Base-by-base conservation (phyloP, 495 filamentous ascomycete species). In the Aspergillus cristatus region DNA sequence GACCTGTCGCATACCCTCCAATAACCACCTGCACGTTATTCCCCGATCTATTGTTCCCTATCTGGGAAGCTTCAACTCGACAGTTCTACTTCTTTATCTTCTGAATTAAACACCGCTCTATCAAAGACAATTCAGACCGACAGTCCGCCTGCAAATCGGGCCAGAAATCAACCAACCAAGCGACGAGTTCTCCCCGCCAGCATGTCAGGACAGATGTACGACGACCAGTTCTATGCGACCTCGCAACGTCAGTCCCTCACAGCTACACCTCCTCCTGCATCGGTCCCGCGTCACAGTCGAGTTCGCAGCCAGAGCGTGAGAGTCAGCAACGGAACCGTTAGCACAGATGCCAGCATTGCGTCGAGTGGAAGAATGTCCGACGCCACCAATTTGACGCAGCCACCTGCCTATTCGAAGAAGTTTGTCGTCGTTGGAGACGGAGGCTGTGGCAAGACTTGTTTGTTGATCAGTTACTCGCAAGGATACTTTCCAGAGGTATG, bases 401-500 rank as follows among this genome's bases (percentile, higher is more conserved):
- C 84, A 3, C 88, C 89, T 1, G 78, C 84, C 34, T 98, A 87
- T 62, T 95, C 88, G 42, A 98, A 98, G 70, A 98, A 98, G 70
- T 87, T 98, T 48, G 91, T 98, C 14, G 91, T 98, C 14, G 91
- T 98, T 15, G 91, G 91, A 37, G 91, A 98, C 62, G 91, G 91
- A 42, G 91, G 91, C 38, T 98, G 91, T 62, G 91, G 91, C 48
- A 98, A 98, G 81, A 98, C 91, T 5, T 98, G 93, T 70, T 65
- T 98, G 41, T 67, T 98, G 65, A 98, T 98, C 57, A 94, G 87
- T 55, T 98, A 97, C 62, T 93, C 86, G 44, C 86, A 94, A 70
- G 91, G 91, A 10, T 91, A 93, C 60, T 98, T 98, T 57, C 91
- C 91, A 60, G 93, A 98, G 83, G 91, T 95, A 70, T n/a, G n/a